Percentiles rank a stretch among this genome's conserved stretches.
Conservation (phyloP, 179 eudicot genomes). For the Dionaea muscipula region DNA sequence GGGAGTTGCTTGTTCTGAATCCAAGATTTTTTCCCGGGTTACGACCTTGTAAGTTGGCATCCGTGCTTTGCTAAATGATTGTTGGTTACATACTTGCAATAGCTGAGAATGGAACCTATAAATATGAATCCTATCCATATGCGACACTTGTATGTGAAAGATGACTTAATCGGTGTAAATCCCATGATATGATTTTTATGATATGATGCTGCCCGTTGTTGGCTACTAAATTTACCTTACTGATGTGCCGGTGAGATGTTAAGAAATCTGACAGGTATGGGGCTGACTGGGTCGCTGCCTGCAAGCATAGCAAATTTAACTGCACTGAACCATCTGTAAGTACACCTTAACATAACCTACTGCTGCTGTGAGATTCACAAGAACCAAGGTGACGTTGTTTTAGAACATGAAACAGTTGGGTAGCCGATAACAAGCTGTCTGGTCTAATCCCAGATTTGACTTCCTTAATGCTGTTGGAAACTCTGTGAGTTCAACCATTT, state of each 20-base stretch:
- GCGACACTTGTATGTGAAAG: too few relatives aligned
- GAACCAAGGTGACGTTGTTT: neutral
- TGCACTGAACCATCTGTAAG: slow-evolving; percentile 49
- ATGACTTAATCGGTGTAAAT: too few relatives aligned
- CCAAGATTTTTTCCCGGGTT: slow-evolving; percentile 26
- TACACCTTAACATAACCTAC: neutral
- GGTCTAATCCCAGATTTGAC: slow-evolving; percentile 59
- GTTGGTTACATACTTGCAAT: too few relatives aligned
- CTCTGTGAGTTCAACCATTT: slow-evolving; percentile 32
- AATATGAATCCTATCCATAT: too few relatives aligned
- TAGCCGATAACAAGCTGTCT: slow-evolving; percentile 47
- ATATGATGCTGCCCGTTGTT: neutral
- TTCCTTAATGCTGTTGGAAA: slow-evolving; percentile 34
- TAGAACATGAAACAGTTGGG: slow-evolving; percentile 32
- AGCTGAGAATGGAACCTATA: too few relatives aligned
- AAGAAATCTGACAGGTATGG: slow-evolving; percentile 58
- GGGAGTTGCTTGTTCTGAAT: slow-evolving; percentile 45
- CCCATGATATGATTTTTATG: neutral
- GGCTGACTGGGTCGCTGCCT: slow-evolving; percentile 47
- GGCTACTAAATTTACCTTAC: neutral
- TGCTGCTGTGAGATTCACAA: neutral
- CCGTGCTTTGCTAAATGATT: neutral
- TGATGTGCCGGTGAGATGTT: slow-evolving; percentile 2
- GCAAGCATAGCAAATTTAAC: slow-evolving; percentile 34
- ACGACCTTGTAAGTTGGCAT: slow-evolving; percentile 47